phyloP scores from a whole-genome alignment of 1,284 basidiomycete species.

The Puccinia polysora region DNA sequence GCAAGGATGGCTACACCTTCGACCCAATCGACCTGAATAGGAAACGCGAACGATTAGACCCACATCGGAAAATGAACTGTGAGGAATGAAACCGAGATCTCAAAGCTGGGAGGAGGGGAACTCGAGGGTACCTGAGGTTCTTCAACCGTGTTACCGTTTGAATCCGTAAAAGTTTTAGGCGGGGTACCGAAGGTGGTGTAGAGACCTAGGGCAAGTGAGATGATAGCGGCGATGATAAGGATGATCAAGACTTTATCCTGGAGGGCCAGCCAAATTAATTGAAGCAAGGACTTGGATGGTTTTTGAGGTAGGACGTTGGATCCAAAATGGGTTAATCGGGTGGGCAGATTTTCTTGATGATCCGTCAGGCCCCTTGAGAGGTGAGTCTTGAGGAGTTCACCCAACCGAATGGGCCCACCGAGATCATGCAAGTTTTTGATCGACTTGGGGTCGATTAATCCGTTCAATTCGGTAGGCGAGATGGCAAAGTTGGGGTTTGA shows the following conservation, averaged over 20 bases:
- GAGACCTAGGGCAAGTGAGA: slow-evolving; percentile 87
- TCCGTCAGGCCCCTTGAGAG: slow-evolving; percentile 58
- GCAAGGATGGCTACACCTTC: slow-evolving; percentile 96
- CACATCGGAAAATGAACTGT: too few species aligned
- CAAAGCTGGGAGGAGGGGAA: not conserved
- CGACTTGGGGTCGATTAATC: slow-evolving; percentile 80
- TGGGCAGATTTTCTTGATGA: slow-evolving; percentile 45
- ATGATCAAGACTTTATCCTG: slow-evolving; percentile 95
- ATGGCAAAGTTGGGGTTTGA: not conserved
- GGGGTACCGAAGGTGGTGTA: slow-evolving; percentile 83
- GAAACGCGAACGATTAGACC: not conserved
- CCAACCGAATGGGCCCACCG: slow-evolving; percentile 68
- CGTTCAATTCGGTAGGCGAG: slow-evolving; percentile 62
- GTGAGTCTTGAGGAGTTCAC: slow-evolving; percentile 71
- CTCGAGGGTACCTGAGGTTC: slow-evolving; percentile 28
- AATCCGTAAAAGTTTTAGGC: slow-evolving; percentile 57
- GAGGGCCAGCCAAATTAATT: slow-evolving; percentile 87
- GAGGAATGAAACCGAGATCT: too few species aligned
- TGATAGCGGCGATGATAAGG: slow-evolving; percentile 80
- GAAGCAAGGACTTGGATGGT: slow-evolving; percentile 70
- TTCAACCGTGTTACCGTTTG: slow-evolving; percentile 44
- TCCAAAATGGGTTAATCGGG: slow-evolving; percentile 63
- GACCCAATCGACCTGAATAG: slow-evolving; percentile 72
- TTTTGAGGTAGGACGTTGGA: slow-evolving; percentile 74
- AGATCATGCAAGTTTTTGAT: slow-evolving; percentile 65